phyloP scores from a whole-genome alignment of 768 basidiomycete genomes.

The Rubroboletus satanas region DNA sequence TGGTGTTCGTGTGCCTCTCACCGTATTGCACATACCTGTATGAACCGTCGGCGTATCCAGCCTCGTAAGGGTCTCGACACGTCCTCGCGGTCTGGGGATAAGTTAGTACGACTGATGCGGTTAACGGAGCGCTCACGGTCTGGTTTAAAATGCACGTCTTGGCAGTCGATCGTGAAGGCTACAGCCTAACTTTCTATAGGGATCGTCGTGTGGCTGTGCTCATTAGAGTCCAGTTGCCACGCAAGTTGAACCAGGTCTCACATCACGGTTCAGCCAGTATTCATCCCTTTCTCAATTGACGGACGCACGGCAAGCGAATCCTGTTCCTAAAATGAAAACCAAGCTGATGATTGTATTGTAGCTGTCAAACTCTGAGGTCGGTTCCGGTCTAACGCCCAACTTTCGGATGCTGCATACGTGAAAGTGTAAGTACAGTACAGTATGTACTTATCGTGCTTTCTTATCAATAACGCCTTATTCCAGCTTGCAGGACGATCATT shows the following conservation, averaged over 20 bases:
- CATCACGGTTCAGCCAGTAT: background rate
- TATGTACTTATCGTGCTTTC: background rate
- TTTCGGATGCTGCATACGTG: background rate
- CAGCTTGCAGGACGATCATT: background rate
- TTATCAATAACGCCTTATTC: conserved; percentile 1
- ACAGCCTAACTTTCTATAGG: no score
- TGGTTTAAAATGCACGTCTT: no score
- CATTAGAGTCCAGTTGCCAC: background rate
- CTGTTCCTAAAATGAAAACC: background rate
- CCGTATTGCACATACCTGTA: no score
- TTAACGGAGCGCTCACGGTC: no score
- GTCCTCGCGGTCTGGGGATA: no score
- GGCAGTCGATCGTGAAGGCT: no score
- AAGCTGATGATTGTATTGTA: conserved; percentile 6
- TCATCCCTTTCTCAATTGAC: background rate
- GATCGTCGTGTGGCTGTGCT: conserved; percentile 7
- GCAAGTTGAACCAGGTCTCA: background rate
- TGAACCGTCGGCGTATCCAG: no score
- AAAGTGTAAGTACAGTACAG: conserved; percentile 3
- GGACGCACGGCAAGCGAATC: background rate
- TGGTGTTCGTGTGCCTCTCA: no score
- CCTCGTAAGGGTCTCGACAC: no score
- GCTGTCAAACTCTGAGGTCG: conserved; percentile 4
- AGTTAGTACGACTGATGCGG: no score
- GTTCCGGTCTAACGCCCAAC: conserved; percentile 7